These are phyloP conservation scores for Colletotrichum agaves DNA, from an alignment of 2,329 filamentous ascomycete genomes.

Conservation along the genomic window DNA sequence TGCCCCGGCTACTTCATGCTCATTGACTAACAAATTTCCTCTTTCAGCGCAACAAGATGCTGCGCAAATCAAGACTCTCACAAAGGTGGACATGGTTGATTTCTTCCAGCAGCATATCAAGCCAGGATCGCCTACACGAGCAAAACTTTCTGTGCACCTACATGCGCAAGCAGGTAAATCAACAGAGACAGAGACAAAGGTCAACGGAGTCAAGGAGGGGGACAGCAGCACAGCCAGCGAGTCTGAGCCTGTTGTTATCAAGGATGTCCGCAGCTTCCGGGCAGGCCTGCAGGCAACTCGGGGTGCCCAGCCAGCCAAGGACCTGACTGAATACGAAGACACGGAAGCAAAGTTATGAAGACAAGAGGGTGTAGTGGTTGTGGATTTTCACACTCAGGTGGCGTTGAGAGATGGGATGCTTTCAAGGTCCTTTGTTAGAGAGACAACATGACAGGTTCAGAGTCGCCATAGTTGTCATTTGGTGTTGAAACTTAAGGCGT, in stretches of 20 bases:
- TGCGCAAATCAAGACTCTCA: conserved; percentile 76
- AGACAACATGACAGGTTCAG: conserved; percentile 16
- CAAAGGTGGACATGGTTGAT: conserved; percentile 80
- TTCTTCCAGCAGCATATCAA: conserved; percentile 84
- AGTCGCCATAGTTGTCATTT: conserved; percentile 3
- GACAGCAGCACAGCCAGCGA: conserved; percentile 48
- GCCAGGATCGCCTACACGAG: conserved; percentile 76
- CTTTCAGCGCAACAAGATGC: conserved; percentile 78
- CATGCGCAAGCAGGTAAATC: conserved; percentile 74
- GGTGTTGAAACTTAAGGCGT: neutral
- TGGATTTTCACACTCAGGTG: conserved; percentile 7
- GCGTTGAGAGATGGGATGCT: conserved; percentile 25
- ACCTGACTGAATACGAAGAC: conserved; percentile 88
- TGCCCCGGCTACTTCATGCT: neutral
- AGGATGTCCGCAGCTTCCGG: conserved; percentile 85
- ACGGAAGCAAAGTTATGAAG: conserved; percentile 80
- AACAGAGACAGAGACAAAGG: conserved; percentile 54
- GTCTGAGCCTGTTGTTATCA: conserved; percentile 68
- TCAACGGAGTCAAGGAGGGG: conserved; percentile 44
- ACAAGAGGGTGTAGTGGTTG: neutral
- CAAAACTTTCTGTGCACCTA: conserved; percentile 88
- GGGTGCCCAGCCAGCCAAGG: conserved; percentile 77
- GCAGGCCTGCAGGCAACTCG: conserved; percentile 76
- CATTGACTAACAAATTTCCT: conserved; percentile 33
- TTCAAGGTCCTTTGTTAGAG: conserved; percentile 26